A percentile compares a stretch with the other conserved stretches of the same genome.
Conservation (phyloP, 371 early-diverging fungal species). For the Batrachochytrium dendrobatidis region DNA sequence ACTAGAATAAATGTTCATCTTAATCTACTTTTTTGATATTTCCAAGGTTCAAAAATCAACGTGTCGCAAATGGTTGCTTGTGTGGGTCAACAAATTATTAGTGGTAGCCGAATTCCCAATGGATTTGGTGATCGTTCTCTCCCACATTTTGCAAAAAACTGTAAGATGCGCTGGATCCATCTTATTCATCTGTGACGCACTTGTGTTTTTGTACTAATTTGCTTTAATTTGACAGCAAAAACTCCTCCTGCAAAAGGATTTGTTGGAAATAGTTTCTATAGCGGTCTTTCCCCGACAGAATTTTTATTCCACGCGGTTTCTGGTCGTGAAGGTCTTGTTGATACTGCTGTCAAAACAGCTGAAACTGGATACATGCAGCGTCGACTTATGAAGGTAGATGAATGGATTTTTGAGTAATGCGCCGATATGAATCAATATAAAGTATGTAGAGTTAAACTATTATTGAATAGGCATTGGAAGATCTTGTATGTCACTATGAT, state of each 20-base stretch:
- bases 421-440: not conserved
- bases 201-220: not conserved
- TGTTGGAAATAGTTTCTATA: conserved; percentile 95
- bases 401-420: not conserved
- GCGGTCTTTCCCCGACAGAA: conserved; percentile 93
- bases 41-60: conserved; percentile 86
- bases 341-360: conserved; percentile 99
- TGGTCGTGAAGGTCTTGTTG: conserved; percentile 99
- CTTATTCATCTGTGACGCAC: not conserved
- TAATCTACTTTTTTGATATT: not conserved
- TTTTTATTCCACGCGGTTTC: conserved; percentile 99
- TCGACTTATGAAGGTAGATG: conserved; percentile 86
- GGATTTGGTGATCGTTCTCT: conserved; percentile 96
- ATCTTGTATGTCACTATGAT: conserved; percentile 93
- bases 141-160: conserved; percentile 92
- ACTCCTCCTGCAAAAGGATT: conserved; percentile 96
- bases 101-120: conserved; percentile 93
- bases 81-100: conserved; percentile 99
- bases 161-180: conserved; percentile 27
- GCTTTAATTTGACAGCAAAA: conserved; percentile 43
- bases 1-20: not conserved
- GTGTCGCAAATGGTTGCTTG: conserved; percentile 99
- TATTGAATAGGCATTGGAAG: conserved; percentile 80
- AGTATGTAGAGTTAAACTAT: conserved; percentile 2
- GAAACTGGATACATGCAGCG: conserved; percentile 99